Conservation (phyloP, 2,329 filamentous ascomycete species). For the Beauveria scarabaeidicola region DNA sequence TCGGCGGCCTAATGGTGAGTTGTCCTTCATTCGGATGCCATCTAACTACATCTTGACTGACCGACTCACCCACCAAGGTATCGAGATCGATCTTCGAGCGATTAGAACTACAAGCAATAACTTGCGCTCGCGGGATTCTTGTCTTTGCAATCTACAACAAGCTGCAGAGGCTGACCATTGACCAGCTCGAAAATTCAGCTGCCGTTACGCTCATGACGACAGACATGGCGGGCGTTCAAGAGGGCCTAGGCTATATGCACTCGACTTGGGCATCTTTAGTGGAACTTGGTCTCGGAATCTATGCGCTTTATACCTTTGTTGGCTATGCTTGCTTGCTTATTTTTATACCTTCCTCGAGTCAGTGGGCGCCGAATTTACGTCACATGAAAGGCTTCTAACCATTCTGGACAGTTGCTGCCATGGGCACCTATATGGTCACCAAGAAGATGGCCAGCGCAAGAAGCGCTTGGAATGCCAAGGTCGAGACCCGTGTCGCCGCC, state of each 20-base stretch:
- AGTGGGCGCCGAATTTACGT: not conserved
- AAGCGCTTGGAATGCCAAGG: not conserved
- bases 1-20: not conserved
- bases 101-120: not conserved
- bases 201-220: not conserved
- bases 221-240: not conserved
- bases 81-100: not conserved
- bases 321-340: not conserved
- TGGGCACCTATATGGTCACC: not conserved
- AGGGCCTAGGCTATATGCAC: not conserved
- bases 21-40: too few species aligned
- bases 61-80: not conserved
- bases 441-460: not conserved
- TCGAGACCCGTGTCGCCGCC: not conserved
- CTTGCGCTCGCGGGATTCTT: not conserved
- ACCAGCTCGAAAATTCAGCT: not conserved
- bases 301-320: not conserved
- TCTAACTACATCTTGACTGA: not conserved
- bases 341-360: not conserved
- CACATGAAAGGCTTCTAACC: not conserved
- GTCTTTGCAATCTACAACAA: not conserved
- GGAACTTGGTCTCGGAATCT: not conserved
- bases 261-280: not conserved
- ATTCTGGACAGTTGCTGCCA: not conserved
- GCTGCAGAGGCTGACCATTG: not conserved